Base-by-base conservation (phyloP, 1,284 basidiomycete species). In the Sanghuangporus baumii region DNA sequence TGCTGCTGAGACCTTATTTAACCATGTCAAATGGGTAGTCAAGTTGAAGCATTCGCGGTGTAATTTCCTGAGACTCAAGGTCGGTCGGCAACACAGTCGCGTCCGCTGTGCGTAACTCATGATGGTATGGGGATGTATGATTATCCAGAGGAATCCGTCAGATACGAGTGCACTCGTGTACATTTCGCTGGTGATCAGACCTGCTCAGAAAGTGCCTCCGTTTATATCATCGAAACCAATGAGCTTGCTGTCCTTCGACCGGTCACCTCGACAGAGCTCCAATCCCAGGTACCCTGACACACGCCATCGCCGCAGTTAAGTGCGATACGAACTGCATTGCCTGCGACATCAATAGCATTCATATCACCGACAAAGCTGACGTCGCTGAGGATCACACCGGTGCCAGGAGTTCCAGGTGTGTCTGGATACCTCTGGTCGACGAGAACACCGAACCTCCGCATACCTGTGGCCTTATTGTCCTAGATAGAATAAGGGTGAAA, bases 221-320 rank as follows among this genome's bases (percentile, higher is more conserved):
- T 12, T 60, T 16, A 60, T 52, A 38, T 36, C 59, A 41, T 40
- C 50, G 69, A 75, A 80, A 50, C 74, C 73, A 36, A 40, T 60
- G 61, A 80, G 73, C n/a, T 67, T 64, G 64, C 80, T 78, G 8
- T 69, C 67, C 40, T 64, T n/a, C 82, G 82, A 2, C 82, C 83
- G 5, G 74, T 74, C 7, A 78, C 76, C 56, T 73, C 70, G 55
- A 87, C 74, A 36, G 70, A 71, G 6, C 76, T 71, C 80, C 82
- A 86, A 67, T 83, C 71, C 83, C 84, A 86, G 0, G 71, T 74
- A 6, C 82, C 80, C 63, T 60, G 69, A 68, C 81, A 82, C 18
- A 78, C 71, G 20, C 73, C 75, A 0, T 40, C 36, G 16, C 81
- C 82, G 63, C 82, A 83, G 67, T 82, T 76, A 5, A 81, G 71